Percentiles rank a stretch among this genome's conserved stretches.
phyloP scores from a whole-genome alignment of 805 yeast genomes.

The Pichia gijzeniarum region DNA sequence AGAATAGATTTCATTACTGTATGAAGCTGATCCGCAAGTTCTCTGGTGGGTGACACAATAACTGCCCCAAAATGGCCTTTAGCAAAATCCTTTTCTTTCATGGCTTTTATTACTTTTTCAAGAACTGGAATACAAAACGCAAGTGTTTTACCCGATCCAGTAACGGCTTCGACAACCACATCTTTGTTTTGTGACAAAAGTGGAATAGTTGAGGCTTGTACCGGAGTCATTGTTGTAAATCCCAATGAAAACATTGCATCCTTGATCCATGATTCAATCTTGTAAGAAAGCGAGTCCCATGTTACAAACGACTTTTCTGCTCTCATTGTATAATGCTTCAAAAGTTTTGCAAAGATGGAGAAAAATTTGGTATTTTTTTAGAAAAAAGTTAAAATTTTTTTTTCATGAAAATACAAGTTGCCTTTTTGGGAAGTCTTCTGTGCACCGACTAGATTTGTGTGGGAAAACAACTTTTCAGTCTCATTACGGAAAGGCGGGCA shows the following conservation, averaged over 20 bases:
- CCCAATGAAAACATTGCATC: conserved; percentile 74
- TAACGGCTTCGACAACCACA: conserved; percentile 94
- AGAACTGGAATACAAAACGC: conserved; percentile 80
- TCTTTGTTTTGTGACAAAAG: conserved; percentile 78
- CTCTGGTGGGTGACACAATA: conserved; percentile 65
- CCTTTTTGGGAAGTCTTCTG: conserved; percentile 7
- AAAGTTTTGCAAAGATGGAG: too few species aligned
- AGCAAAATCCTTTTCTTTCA: conserved; percentile 30
- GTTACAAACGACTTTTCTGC: conserved; percentile 36
- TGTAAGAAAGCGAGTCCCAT: conserved; percentile 53
- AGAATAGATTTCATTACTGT: conserved; percentile 57
- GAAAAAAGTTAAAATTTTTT: conserved; percentile 3
- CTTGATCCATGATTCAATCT: conserved; percentile 60
- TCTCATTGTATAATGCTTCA: background rate
- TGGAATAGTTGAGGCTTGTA: conserved; percentile 93
- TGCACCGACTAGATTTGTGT: conserved; percentile 3
- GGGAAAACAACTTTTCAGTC: conserved; percentile 5
- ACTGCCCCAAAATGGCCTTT: conserved; percentile 68
- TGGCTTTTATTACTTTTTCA: conserved; percentile 46
- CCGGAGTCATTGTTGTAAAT: conserved; percentile 85
- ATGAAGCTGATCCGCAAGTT: conserved; percentile 63
- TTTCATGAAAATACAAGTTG: background rate
- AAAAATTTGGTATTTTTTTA: too few species aligned
- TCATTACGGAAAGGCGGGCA: background rate
- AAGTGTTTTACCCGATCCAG: conserved; percentile 98